Evolutionary conservation across 1,284 basidiomycete species (phyloP), one percentile per base, ranked within the genome.

Genomic region (Polyporus tsugae): DNA sequence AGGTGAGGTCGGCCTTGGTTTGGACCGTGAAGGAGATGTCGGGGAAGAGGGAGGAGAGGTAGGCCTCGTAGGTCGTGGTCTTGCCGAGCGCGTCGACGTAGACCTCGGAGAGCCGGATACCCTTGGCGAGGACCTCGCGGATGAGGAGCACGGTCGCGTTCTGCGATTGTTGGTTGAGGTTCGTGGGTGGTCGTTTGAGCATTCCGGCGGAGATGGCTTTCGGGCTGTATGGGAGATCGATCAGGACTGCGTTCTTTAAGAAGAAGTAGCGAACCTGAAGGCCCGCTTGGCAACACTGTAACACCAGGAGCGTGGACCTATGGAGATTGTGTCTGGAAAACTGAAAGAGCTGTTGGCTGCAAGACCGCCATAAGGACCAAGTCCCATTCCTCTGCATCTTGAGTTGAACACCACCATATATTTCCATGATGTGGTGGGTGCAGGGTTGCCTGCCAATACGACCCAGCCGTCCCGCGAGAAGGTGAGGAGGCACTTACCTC

Each of bases 31-130:
- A 97, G 53, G 86, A 82, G 72, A 97, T 92, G 2, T 89, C 89
- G 0, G 95, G 94, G 79, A 98, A 98, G 57, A 91, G 78, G 10
- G 85, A 84, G 10, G 93, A 91, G 4, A 98, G 87, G 74, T 92
- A 92, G 22, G 87, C 85, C 80, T 97, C 88, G 80, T 98, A 99
- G 57, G 92, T 90, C 33, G 89, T 89, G 1, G 95, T 94, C 29
- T 91, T 93, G 42, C 97, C 97, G 1, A 99, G 88, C 0, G 98
- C 97, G 78, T 99, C 97, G 67, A 99, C 97, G 76, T 93, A 99
- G 63, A 97, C 95, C 79, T 98, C 93, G 42, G 92, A 89, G n/a
- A 99, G 80, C 41, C 91, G 83, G 64, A 98, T 90, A 0, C 95
- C 95, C 55, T 86, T 84, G n/a, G 89, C 85, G 11, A 98, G 83